These are phyloP conservation scores for Lactarius psammicola DNA, from an alignment of 768 basidiomycete species.

Conservation along the genomic window DNA sequence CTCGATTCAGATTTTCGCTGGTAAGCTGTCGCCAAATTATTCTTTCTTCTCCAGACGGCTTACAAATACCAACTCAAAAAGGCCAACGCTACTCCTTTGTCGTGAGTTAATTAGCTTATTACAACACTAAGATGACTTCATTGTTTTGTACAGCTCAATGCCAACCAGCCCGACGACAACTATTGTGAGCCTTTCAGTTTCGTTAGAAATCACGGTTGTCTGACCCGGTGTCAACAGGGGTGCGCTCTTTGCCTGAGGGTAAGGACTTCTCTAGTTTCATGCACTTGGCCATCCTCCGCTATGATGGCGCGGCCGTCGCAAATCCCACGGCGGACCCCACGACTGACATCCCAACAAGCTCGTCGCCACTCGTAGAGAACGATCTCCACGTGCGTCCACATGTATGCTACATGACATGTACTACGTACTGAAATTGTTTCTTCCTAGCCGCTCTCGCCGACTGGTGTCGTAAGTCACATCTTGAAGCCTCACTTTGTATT, in stretches of 20 bases:
- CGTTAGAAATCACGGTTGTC: background rate
- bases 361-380: conserved; percentile 17
- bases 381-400: conserved; percentile 20
- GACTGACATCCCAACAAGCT: conserved; percentile 6
- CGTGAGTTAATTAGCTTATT: conserved; percentile 5
- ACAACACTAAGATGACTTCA: background rate
- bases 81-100: conserved; percentile 31
- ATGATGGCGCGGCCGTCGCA: conserved; percentile 23
- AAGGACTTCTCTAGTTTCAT: background rate
- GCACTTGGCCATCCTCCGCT: conserved; percentile 31
- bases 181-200: conserved; percentile 13
- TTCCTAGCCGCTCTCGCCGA: conserved; percentile 10
- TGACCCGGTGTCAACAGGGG: conserved; percentile 9
- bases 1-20: conserved; percentile 27
- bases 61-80: background rate
- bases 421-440: background rate
- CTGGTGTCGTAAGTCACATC: conserved; percentile 15
- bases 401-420: background rate
- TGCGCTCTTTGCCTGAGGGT: conserved; percentile 13
- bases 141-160: conserved; percentile 12
- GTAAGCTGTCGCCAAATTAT: conserved; percentile 1
- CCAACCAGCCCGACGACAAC: conserved; percentile 13
- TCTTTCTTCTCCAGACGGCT: background rate
- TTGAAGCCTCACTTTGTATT: background rate
- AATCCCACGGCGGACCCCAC: conserved; percentile 24